These are phyloP conservation scores for Asclepias syriaca DNA, from an alignment of 257 asterid genomes.

Conservation along the genomic window DNA sequence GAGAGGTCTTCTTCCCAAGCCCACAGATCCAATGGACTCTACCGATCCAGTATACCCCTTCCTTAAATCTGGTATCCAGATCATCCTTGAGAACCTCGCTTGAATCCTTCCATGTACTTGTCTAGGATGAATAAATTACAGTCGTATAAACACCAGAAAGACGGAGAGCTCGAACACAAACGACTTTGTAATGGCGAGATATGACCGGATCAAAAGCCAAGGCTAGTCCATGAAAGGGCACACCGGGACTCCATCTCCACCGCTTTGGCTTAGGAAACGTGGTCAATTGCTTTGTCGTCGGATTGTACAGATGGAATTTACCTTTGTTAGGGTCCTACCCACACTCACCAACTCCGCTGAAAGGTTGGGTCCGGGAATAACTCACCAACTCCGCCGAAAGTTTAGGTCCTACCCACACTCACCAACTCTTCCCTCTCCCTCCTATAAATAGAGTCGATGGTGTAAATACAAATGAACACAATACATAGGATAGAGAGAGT, in stretches of 20 bases:
- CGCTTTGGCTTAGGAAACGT: conserved; percentile 21
- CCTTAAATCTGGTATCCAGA: conserved; percentile 12
- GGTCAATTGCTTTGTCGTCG: conserved; percentile 16
- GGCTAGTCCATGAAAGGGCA: conserved; percentile 17
- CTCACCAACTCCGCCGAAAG: too few species aligned
- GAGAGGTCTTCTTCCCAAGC: background rate
- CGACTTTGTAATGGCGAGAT: conserved; percentile 26
- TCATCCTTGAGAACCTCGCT: conserved; percentile 18
- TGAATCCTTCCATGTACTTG: conserved; percentile 27
- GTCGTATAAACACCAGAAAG: background rate
- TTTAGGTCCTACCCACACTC: too few species aligned
- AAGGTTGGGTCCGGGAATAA: too few species aligned
- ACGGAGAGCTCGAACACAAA: conserved; percentile 18
- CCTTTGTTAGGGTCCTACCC: too few species aligned
- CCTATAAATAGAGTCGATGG: too few species aligned
- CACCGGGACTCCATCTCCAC: background rate
- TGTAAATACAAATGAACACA: too few species aligned
- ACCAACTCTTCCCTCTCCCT: too few species aligned
- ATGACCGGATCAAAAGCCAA: conserved; percentile 31
- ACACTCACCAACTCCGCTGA: too few species aligned
- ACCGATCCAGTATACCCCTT: conserved; percentile 28
- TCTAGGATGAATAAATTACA: conserved; percentile 32
- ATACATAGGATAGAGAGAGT: too few species aligned
- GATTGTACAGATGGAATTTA: too few species aligned
- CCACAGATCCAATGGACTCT: conserved; percentile 25